Evolutionary conservation across 2,329 filamentous ascomycete species (phyloP).

Genomic region (Scedosporium apiospermum): DNA sequence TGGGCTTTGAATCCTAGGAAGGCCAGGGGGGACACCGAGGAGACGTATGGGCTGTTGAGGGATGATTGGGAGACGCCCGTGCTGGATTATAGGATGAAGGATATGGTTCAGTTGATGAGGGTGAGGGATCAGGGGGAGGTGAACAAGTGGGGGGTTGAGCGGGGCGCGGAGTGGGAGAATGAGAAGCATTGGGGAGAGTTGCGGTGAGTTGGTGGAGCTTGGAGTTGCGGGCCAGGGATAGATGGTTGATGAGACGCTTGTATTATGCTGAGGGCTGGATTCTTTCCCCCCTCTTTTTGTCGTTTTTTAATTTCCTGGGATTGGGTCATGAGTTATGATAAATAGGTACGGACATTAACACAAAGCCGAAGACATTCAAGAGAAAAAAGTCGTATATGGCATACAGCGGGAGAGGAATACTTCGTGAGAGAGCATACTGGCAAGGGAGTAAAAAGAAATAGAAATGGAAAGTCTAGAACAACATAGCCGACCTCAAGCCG

Average conservation of each 20-base stretch:
- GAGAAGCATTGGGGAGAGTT: background rate
- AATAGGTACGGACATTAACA: too few species aligned
- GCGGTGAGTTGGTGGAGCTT: background rate
- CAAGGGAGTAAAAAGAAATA: too few species aligned
- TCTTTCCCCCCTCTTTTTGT: background rate
- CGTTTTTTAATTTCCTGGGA: background rate
- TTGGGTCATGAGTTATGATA: too few species aligned
- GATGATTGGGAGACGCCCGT: slow-evolving; percentile 57
- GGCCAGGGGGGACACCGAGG: slow-evolving; percentile 43
- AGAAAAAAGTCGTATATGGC: too few species aligned
- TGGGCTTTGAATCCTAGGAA: slow-evolving; percentile 63
- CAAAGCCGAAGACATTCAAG: too few species aligned
- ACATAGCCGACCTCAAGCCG: too few species aligned
- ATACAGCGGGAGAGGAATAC: too few species aligned
- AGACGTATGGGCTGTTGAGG: slow-evolving; percentile 51
- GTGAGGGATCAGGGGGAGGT: slow-evolving; percentile 3
- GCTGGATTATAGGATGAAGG: slow-evolving; percentile 52
- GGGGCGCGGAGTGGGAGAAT: background rate
- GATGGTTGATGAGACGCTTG: background rate
- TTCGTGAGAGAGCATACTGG: too few species aligned
- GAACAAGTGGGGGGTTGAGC: slow-evolving; percentile 5
- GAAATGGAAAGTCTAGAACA: too few species aligned
- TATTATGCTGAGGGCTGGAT: background rate
- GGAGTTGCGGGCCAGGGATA: background rate
- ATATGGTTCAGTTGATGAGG: slow-evolving; percentile 46